A percentile compares a stretch with the other conserved stretches of the same genome.
phyloP scores from a whole-genome alignment of 2,329 filamentous ascomycete genomes.

The Apiospora rasikravindrae region DNA sequence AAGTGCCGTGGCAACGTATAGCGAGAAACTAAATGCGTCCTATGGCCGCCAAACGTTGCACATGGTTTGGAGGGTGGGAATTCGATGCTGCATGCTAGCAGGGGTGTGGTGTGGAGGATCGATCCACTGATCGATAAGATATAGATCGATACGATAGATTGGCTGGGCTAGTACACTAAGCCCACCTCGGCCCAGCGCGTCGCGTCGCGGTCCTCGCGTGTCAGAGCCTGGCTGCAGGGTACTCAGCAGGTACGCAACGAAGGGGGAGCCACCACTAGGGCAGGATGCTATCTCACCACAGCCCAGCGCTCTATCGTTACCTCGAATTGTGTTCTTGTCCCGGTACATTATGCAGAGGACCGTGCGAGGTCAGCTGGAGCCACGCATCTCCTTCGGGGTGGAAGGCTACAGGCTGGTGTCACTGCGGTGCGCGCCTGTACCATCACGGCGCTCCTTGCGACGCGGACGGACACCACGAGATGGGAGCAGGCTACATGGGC shows the following conservation, averaged over 20 bases:
- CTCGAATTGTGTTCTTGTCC: not conserved
- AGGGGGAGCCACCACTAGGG: not conserved
- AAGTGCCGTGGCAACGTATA: too few species aligned
- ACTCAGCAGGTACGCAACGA: not conserved
- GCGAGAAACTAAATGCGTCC: too few species aligned
- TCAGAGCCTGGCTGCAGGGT: not conserved
- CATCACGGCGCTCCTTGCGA: not conserved
- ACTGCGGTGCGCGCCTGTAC: not conserved
- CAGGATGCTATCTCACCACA: not conserved
- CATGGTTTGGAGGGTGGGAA: not conserved
- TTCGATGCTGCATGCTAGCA: conserved; percentile 8
- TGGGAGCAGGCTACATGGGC: not conserved
- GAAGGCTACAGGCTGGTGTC: not conserved
- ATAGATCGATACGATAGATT: too few species aligned
- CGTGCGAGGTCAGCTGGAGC: conserved; percentile 7
- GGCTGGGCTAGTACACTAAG: not conserved
- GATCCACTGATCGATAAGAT: too few species aligned
- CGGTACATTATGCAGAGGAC: not conserved
- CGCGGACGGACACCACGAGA: not conserved
- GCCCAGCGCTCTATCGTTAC: not conserved
- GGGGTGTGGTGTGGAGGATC: conserved; percentile 1
- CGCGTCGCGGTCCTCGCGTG: conserved; percentile 1
- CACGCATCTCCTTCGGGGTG: not conserved
- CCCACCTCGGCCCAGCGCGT: not conserved
- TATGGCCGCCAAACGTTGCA: too few species aligned